A percentile compares a stretch with the other conserved stretches of the same genome.
Conservation (phyloP, 768 basidiomycete species). For the Amylocystis lapponica region DNA sequence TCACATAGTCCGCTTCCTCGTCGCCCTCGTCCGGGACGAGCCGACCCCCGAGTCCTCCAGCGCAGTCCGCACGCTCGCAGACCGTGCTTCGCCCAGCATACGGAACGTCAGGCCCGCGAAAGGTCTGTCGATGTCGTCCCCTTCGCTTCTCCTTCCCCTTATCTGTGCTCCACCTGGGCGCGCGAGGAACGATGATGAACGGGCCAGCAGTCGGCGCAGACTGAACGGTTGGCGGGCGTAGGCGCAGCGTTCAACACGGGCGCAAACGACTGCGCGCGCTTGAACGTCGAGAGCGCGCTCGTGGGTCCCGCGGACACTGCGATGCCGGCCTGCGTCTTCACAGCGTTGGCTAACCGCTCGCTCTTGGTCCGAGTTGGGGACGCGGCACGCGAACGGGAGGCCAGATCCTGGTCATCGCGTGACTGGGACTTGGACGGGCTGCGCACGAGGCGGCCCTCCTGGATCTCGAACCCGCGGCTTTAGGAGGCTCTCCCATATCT, state of each 20-base stretch:
- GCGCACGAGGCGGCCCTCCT: conserved; percentile 51
- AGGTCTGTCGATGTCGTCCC: too few species aligned
- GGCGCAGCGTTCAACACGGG: conserved; percentile 33
- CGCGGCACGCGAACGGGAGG: conserved; percentile 11
- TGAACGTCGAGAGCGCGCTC: conserved; percentile 52
- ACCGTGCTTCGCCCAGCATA: conserved; percentile 63
- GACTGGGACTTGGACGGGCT: conserved; percentile 48
- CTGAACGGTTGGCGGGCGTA: conserved; percentile 21
- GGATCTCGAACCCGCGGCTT: conserved; percentile 57
- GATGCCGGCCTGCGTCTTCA: too few species aligned
- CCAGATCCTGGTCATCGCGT: conserved; percentile 4
- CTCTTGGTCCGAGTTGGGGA: conserved; percentile 3
- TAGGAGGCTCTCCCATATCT: conserved; percentile 68
- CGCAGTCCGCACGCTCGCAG: conserved; percentile 48
- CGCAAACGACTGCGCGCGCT: conserved; percentile 62
- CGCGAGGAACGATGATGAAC: conserved; percentile 1
- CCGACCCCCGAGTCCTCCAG: conserved; percentile 55
- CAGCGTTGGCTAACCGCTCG: conserved; percentile 1
- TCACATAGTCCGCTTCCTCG: conserved; percentile 53
- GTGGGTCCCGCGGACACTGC: conserved; percentile 3
- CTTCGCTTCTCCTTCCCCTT: conserved; percentile 3
- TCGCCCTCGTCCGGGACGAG: conserved; percentile 37
- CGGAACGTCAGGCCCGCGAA: conserved; percentile 56
- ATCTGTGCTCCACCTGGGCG: not conserved
- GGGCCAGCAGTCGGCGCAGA: conserved; percentile 4